A percentile compares a stretch with the other conserved stretches of the same genome.
Conservation (phyloP, 2,329 filamentous ascomycete species). For the Conoideocrella luteorostrata region DNA sequence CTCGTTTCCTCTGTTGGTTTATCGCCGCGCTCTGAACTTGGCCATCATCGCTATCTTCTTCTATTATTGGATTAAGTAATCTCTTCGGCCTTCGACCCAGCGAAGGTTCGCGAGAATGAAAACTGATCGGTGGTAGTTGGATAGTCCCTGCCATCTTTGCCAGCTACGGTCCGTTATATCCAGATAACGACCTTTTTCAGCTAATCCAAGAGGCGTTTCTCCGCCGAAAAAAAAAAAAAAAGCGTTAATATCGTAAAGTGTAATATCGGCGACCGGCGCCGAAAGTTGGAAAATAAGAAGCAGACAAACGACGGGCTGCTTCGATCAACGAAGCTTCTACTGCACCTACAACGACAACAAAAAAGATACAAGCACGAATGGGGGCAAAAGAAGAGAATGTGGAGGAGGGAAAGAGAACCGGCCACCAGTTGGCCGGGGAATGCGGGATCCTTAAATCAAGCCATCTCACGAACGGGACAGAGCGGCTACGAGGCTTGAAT, state of each 20-base stretch:
- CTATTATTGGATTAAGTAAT: conserved; percentile 60
- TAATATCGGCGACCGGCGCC: conserved; percentile 31
- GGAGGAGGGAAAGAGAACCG: conserved; percentile 22
- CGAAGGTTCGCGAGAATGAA: conserved; percentile 45
- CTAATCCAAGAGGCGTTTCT: not conserved
- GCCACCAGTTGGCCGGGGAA: conserved; percentile 20
- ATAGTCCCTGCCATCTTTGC: conserved; percentile 38
- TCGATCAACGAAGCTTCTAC: conserved; percentile 38
- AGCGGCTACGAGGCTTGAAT: conserved; percentile 21
- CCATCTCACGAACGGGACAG: conserved; percentile 9
- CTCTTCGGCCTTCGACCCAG: conserved; percentile 47
- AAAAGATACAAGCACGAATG: conserved; percentile 15
- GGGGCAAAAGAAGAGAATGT: conserved; percentile 29
- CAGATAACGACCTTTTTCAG: conserved; percentile 16
- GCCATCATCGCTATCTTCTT: conserved; percentile 43
- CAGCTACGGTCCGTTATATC: conserved; percentile 21
- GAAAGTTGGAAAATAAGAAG: conserved; percentile 15
- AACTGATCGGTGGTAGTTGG: conserved; percentile 20
- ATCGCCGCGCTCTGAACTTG: conserved; percentile 15
- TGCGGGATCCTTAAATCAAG: conserved; percentile 22
- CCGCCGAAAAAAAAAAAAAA: conserved; percentile 3
- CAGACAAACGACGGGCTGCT: conserved; percentile 33
- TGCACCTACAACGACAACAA: conserved; percentile 18
- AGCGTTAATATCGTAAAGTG: conserved; percentile 12
- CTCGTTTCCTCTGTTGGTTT: conserved; percentile 19